Conservation (phyloP, 768 basidiomycete species). For the Suillus paluster region DNA sequence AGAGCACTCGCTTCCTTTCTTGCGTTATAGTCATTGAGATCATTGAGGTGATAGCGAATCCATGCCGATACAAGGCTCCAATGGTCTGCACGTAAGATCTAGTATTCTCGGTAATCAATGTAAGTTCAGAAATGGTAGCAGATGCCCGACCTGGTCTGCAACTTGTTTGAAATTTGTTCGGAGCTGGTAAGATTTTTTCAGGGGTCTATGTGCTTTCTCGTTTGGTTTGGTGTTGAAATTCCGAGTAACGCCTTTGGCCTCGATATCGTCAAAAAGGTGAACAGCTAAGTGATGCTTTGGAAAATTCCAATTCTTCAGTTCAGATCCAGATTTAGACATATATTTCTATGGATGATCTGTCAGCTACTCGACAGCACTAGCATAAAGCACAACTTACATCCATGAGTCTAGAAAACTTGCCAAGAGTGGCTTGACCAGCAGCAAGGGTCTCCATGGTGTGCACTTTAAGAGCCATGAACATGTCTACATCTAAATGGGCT, state of each 20-base stretch:
- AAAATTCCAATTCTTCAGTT: slow-evolving; percentile 35
- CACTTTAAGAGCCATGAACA: slow-evolving; percentile 34
- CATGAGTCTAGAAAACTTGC: slow-evolving; percentile 22
- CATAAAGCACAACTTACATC: slow-evolving; percentile 18
- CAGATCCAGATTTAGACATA: too few relatives aligned
- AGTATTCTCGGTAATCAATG: too few relatives aligned
- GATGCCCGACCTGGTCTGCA: slow-evolving; percentile 30
- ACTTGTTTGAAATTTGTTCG: slow-evolving; percentile 41
- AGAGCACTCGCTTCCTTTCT: slow-evolving; percentile 18
- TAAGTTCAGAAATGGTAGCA: too few relatives aligned
- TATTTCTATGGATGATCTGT: too few relatives aligned
- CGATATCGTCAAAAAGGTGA: slow-evolving; percentile 39
- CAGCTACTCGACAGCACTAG: not conserved
- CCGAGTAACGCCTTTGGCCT: slow-evolving; percentile 32
- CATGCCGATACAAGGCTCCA: slow-evolving; percentile 32
- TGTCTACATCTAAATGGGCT: slow-evolving; percentile 36
- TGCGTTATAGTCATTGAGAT: slow-evolving; percentile 36
- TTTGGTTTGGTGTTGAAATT: slow-evolving; percentile 39
- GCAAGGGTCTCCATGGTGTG: slow-evolving; percentile 35
- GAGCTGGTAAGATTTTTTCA: slow-evolving; percentile 30
- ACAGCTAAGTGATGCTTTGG: slow-evolving; percentile 37
- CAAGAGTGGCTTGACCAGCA: slow-evolving; percentile 21
- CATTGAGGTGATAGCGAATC: slow-evolving; percentile 32
- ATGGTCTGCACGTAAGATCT: slow-evolving; percentile 25
- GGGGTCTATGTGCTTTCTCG: slow-evolving; percentile 33